Evolutionary conservation across 352 stramenopile species (phyloP).

Genomic region (Phytophthora megakarya): DNA sequence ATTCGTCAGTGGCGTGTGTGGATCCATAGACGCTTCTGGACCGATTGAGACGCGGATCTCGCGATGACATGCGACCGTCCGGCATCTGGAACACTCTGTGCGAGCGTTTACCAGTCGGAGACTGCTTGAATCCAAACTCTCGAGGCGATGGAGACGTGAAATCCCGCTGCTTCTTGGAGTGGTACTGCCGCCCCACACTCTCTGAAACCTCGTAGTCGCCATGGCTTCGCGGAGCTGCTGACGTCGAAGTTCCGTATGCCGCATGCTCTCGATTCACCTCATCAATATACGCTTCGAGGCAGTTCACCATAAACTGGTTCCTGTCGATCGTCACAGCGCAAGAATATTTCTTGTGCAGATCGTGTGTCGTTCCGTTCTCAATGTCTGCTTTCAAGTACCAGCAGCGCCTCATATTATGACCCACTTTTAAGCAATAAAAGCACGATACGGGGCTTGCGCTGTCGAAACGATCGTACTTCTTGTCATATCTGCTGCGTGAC

Average conservation of each 20-base stretch:
- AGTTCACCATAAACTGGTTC: slow-evolving; percentile 42
- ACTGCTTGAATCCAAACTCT: slow-evolving; percentile 1
- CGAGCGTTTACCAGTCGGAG: slow-evolving; percentile 33
- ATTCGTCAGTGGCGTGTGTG: slow-evolving; percentile 18
- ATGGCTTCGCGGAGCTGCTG: slow-evolving; percentile 10
- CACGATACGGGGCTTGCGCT: slow-evolving; percentile 31
- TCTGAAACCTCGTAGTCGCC: slow-evolving; percentile 20
- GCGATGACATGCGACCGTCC: slow-evolving; percentile 17
- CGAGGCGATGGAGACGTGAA: slow-evolving; percentile 3
- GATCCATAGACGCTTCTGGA: slow-evolving; percentile 39
- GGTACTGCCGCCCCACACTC: slow-evolving; percentile 14
- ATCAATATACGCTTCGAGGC: slow-evolving; percentile 43
- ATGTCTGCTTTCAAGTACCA: slow-evolving; percentile 53
- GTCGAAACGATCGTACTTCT: slow-evolving; percentile 27
- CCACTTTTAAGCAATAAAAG: slow-evolving; percentile 53
- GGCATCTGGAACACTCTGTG: slow-evolving; percentile 33
- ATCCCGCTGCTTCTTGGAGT: slow-evolving; percentile 5
- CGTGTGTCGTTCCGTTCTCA: slow-evolving; percentile 41
- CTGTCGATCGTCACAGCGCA: slow-evolving; percentile 40
- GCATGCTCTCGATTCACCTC: slow-evolving; percentile 35
- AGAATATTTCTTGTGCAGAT: slow-evolving; percentile 41
- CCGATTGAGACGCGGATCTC: slow-evolving; percentile 32
- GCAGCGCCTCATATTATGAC: slow-evolving; percentile 43
- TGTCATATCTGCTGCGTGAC: slow-evolving; percentile 22
- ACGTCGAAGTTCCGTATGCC: slow-evolving; percentile 5